Evolutionary conservation across 2,329 filamentous ascomycete species (phyloP).

Genomic region (Hypoxylon rubiginosum): DNA sequence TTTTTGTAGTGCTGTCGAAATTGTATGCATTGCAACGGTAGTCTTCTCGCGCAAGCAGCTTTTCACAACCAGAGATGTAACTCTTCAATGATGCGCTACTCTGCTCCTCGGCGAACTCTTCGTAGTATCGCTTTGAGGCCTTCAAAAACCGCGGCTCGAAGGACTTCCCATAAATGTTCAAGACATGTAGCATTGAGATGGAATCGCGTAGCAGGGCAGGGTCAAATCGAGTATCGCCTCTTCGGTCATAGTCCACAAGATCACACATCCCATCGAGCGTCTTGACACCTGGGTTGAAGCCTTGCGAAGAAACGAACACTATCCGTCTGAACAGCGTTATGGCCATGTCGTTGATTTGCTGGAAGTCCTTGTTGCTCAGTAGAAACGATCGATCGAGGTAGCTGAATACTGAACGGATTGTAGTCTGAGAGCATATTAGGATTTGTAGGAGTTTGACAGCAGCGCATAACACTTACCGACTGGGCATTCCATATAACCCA

Average conservation of each 20-base stretch:
- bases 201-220: slow-evolving; percentile 77
- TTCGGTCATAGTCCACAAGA: slow-evolving; percentile 80
- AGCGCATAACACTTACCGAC: slow-evolving; percentile 66
- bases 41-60: slow-evolving; percentile 79
- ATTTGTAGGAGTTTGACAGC: background rate
- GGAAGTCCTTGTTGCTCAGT: slow-evolving; percentile 76
- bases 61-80: slow-evolving; percentile 80
- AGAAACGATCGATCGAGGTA: slow-evolving; percentile 94
- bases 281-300: slow-evolving; percentile 54
- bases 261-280: slow-evolving; percentile 76
- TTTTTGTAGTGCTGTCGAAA: slow-evolving; percentile 85
- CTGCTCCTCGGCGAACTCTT: slow-evolving; percentile 76
- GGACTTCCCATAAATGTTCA: slow-evolving; percentile 81
- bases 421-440: slow-evolving; percentile 57
- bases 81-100: slow-evolving; percentile 75
- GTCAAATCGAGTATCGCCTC: slow-evolving; percentile 69
- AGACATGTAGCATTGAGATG: slow-evolving; percentile 86
- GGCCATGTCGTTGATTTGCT: slow-evolving; percentile 84
- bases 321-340: slow-evolving; percentile 79
- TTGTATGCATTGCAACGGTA: slow-evolving; percentile 83
- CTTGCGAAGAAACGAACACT: slow-evolving; percentile 58
- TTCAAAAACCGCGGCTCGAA: slow-evolving; percentile 84
- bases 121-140: slow-evolving; percentile 76
- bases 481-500: slow-evolving; percentile 87
- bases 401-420: slow-evolving; percentile 90